Conservation (phyloP, 2,329 filamentous ascomycete species). For the Eutypella sp. region DNA sequence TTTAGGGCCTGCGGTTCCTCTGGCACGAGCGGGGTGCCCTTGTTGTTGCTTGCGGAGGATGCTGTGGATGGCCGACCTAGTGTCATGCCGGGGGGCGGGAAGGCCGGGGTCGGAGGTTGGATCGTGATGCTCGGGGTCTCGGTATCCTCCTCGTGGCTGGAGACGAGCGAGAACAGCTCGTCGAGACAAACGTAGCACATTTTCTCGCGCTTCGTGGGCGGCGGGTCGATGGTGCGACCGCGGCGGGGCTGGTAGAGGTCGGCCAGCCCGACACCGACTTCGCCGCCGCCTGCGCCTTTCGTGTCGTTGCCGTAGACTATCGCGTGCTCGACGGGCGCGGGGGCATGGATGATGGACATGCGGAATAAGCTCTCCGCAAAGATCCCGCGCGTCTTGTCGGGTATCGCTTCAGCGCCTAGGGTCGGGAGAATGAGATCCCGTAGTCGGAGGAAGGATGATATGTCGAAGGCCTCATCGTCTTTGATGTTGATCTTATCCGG, state of each 20-base stretch:
- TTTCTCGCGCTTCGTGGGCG: conserved; percentile 58
- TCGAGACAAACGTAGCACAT: conserved; percentile 80
- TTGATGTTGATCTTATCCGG: conserved; percentile 44
- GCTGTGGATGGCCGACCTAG: too few species aligned
- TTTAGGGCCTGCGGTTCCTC: conserved; percentile 33
- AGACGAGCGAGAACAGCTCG: conserved; percentile 68
- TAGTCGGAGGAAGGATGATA: conserved; percentile 65
- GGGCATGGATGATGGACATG: conserved; percentile 73
- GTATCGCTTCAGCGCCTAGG: conserved; percentile 61
- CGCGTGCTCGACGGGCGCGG: conserved; percentile 48
- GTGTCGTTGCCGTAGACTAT: conserved; percentile 49
- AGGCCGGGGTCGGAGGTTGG: conserved; percentile 40
- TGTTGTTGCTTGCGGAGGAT: conserved; percentile 12
- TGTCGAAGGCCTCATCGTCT: conserved; percentile 77
- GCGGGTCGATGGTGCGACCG: conserved; percentile 67
- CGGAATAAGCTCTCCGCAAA: conserved; percentile 76
- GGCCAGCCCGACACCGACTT: conserved; percentile 46
- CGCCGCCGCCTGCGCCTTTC: conserved; percentile 27
- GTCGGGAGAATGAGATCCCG: conserved; percentile 68
- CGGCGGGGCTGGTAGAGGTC: conserved; percentile 60
- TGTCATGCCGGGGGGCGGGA: conserved; percentile 25
- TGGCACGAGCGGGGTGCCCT: too few species aligned
- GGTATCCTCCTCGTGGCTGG: conserved; percentile 40
- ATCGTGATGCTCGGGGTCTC: conserved; percentile 32
- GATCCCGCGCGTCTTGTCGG: conserved; percentile 60